phyloP scores from a whole-genome alignment of 2,329 filamentous ascomycete species.

The Elsinoe australis region DNA sequence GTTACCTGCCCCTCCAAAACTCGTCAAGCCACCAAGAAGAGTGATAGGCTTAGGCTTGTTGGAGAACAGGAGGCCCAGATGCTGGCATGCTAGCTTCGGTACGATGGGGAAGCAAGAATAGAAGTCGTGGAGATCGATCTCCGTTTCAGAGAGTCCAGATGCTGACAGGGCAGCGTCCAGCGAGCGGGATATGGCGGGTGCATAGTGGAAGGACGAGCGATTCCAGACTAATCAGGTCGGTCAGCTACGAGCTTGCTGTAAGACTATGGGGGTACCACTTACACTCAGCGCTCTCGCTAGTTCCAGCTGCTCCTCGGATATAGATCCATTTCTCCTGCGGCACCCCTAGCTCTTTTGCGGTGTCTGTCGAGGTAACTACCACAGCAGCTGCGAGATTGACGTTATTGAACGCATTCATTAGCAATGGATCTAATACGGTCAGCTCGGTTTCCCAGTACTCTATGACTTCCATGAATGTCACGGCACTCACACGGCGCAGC shows the following conservation, averaged over 20 bases:
- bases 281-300: constrained; percentile 51
- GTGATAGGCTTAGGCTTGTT: constrained; percentile 48
- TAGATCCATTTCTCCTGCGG: constrained; percentile 55
- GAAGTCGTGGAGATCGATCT: constrained; percentile 56
- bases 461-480: neutral
- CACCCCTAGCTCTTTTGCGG: constrained; percentile 49
- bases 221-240: constrained; percentile 50
- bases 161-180: constrained; percentile 47
- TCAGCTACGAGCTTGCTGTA: neutral
- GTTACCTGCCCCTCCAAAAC: constrained; percentile 62
- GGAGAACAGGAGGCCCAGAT: constrained; percentile 48
- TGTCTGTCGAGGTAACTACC: constrained; percentile 51
- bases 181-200: constrained; percentile 51
- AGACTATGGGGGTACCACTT: constrained; percentile 22
- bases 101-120: constrained; percentile 67
- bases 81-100: constrained; percentile 56
- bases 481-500: constrained; percentile 54
- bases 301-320: constrained; percentile 56
- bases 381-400: constrained; percentile 57
- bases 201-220: constrained; percentile 50
- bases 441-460: constrained; percentile 15
- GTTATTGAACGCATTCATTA: constrained; percentile 66
- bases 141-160: constrained; percentile 41
- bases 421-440: constrained; percentile 49
- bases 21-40: constrained; percentile 57